A percentile compares a stretch with the other conserved stretches of the same genome.
These are phyloP conservation scores for Fraxinus latifolia DNA, from an alignment of 305 asterid genomes.

Conservation along the genomic window DNA sequence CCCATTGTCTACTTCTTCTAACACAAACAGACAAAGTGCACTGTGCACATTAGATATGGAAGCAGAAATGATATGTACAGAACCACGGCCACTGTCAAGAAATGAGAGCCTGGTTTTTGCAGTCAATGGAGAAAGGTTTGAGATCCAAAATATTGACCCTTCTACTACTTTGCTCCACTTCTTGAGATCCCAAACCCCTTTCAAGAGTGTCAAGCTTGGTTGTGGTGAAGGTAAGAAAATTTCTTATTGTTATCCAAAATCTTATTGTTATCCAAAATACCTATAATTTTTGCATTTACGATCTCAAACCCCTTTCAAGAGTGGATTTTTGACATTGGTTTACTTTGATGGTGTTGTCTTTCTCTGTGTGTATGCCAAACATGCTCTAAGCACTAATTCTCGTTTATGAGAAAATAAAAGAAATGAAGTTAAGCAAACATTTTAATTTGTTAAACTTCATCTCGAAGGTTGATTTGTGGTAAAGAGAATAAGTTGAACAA, in stretches of 20 bases:
- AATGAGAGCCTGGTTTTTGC: neutral
- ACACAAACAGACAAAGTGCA: neutral
- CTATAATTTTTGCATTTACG: neutral
- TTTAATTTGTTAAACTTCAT: neutral
- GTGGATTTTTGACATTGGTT: neutral
- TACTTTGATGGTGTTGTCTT: neutral
- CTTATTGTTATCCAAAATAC: neutral
- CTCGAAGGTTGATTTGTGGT: neutral
- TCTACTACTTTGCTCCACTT: neutral
- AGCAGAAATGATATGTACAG: neutral
- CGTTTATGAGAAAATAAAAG: neutral
- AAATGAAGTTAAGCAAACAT: neutral
- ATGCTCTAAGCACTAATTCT: neutral
- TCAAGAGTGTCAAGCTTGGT: neutral
- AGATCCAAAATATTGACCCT: neutral
- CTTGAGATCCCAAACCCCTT: slow-evolving; percentile 3
- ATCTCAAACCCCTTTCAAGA: neutral
- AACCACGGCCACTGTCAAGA: neutral
- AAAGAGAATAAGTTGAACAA: neutral
- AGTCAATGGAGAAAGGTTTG: neutral
- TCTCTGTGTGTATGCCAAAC: neutral
- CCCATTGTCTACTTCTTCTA: neutral
- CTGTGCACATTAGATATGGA: neutral
- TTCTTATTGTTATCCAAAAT: neutral
- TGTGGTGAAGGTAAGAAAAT: neutral